phyloP scores from a whole-genome alignment of 345 rosid genomes.

The Lumnitzera racemosa region DNA sequence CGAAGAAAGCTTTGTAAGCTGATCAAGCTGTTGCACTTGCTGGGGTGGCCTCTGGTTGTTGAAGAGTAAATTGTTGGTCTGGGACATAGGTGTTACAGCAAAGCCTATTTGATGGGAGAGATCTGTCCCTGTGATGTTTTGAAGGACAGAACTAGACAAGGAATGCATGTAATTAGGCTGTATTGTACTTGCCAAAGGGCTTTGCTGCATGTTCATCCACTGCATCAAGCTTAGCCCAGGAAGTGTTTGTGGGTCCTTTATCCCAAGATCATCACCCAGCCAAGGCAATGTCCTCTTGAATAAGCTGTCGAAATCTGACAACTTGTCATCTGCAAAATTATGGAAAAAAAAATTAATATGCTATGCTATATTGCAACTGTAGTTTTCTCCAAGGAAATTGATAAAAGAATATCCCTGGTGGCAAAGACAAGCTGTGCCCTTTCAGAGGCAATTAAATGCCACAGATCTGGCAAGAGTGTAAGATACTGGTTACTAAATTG shows the following conservation, averaged over 20 bases:
- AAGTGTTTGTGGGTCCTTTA: conserved; percentile 59
- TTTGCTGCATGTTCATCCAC: conserved; percentile 94
- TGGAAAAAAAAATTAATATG: conserved; percentile 8
- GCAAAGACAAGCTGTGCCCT: too few species aligned
- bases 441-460: too few species aligned
- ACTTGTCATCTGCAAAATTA: conserved; percentile 56
- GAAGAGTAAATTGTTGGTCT: conserved; percentile 34
- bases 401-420: too few species aligned
- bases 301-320: conserved; percentile 55
- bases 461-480: not conserved
- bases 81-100: conserved; percentile 32
- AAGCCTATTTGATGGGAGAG: conserved; percentile 45
- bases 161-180: conserved; percentile 43
- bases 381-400: too few species aligned
- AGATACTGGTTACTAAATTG: not conserved
- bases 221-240: conserved; percentile 81
- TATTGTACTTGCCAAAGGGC: conserved; percentile 39
- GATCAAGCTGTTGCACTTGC: conserved; percentile 44
- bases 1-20: conserved; percentile 35
- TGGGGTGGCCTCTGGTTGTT: conserved; percentile 35
- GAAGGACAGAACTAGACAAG: conserved; percentile 35
- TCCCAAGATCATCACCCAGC: conserved; percentile 64
- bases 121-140: conserved; percentile 37
- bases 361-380: not conserved
- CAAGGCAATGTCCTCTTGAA: conserved; percentile 89